These are phyloP conservation scores for Hibiscus mutabilis DNA, from an alignment of 345 rosid genomes.

Conservation along the genomic window DNA sequence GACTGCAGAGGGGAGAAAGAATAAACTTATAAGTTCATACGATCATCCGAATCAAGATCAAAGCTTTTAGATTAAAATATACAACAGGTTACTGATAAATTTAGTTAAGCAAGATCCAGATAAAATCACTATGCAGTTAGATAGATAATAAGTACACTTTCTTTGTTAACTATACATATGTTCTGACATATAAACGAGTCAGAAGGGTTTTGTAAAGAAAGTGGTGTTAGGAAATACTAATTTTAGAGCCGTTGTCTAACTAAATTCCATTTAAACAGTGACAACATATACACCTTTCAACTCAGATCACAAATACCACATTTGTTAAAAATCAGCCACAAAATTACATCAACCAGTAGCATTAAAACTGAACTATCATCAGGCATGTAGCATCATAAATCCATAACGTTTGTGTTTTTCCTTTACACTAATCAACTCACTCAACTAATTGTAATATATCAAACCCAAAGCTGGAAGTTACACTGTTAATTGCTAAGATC, in stretches of 20 bases:
- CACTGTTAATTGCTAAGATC: neutral
- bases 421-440: neutral
- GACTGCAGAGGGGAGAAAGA: constrained; percentile 23
- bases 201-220: neutral
- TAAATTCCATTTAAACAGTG: neutral
- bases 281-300: neutral
- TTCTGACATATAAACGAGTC: too few species aligned
- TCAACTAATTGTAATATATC: neutral
- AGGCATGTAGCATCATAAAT: too few species aligned
- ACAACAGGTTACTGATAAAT: neutral
- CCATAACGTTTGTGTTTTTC: neutral
- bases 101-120: neutral
- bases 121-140: constrained; percentile 1
- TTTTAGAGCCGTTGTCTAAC: neutral
- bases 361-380: neutral
- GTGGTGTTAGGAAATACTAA: too few species aligned
- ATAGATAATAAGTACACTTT: neutral
- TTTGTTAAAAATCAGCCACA: neutral
- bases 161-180: neutral
- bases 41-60: neutral
- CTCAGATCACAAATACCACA: neutral
- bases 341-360: neutral
- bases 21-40: neutral
- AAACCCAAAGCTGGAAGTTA: neutral
- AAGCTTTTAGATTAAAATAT: neutral